Base-by-base conservation (phyloP, 257 asterid species). In the Craterostigma plantagineum region DNA sequence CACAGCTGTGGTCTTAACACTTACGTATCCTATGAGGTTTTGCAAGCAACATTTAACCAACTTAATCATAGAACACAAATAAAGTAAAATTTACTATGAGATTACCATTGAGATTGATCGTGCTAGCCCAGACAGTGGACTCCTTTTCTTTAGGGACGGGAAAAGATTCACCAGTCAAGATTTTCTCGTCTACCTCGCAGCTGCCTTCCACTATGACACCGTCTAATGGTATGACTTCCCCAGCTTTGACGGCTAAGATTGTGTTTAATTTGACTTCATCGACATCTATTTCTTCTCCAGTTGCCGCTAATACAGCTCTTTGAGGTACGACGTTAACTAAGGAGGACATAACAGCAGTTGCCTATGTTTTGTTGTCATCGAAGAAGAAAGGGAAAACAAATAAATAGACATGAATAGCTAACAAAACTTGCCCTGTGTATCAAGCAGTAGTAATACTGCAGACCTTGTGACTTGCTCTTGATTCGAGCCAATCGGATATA, bases 391-490 rank as follows among this genome's bases (percentile, higher is more conserved):
- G 30, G 30, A 23, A 23, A 23, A 2, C 2, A 23, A n/a, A 23
- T 23, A 2, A 23, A 23, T 23, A 23, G 30, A 23, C 2, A 23
- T 23, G 6, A 2, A 23, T 23, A 23, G 30, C 30, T 23, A 23
- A 23, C 6, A 23, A 23, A 23, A 23, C 30, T 23, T 23, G 2
- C 6, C n/a, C n/a, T n/a, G n/a, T n/a, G 2, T 23, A 2, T 23
- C 30, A 6, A 2, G 30, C 4, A 23, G 30, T 23, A 23, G 6
- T 23, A 23, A 23, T 23, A 23, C 30, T 2, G 6, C 55, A 18
- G 13, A 84, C 96, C 96, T 73, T 81, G 62, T 78, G 87, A 46
- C 84, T 76, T 27, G 97, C 97, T 46, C 82, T 66, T 11, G 79
- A 61, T 58, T 86, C 94, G 11, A 86, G 61, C 97, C 97, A 86